These are phyloP conservation scores for Selaginella tamariscina DNA, from an alignment of 75 land plant genomes.

Conservation along the genomic window DNA sequence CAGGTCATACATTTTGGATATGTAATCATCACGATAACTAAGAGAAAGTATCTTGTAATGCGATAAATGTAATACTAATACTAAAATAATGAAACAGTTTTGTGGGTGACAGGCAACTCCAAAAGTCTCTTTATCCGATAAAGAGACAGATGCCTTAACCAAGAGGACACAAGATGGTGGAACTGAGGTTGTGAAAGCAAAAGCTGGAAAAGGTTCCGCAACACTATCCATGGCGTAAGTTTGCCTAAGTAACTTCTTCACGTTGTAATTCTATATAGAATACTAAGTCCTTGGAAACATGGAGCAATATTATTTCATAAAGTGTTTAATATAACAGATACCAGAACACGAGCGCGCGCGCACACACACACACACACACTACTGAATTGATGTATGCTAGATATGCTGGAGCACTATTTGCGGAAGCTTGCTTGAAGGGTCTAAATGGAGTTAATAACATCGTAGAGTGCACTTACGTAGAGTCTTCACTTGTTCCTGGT, in stretches of 20 bases:
- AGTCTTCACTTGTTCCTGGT: conserved; percentile 16
- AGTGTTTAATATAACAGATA: too few species aligned
- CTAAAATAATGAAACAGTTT: too few species aligned
- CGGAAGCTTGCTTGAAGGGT: conserved; percentile 26
- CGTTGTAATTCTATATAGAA: too few species aligned
- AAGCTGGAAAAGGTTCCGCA: conserved; percentile 13
- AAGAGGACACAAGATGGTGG: conserved; percentile 13
- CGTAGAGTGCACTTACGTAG: conserved; percentile 23
- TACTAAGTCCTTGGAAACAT: too few species aligned
- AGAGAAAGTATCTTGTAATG: too few species aligned
- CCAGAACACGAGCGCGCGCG: too few species aligned
- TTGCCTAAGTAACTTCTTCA: too few species aligned
- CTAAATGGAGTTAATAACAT: conserved; percentile 18
- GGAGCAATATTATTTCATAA: too few species aligned
- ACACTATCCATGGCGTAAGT: conserved; percentile 13
- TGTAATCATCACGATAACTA: neutral
- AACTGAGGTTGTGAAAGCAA: conserved; percentile 9
- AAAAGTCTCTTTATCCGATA: neutral
- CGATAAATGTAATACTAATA: too few species aligned
- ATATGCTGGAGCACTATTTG: conserved; percentile 28
- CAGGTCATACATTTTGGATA: neutral
- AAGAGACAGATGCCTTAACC: conserved; percentile 8
- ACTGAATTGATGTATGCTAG: neutral
- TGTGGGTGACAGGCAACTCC: conserved; percentile 6
- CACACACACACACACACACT: too few species aligned